Base-by-base conservation (phyloP, 1,139 yeast species). In the Waltiozyma sp. region DNA sequence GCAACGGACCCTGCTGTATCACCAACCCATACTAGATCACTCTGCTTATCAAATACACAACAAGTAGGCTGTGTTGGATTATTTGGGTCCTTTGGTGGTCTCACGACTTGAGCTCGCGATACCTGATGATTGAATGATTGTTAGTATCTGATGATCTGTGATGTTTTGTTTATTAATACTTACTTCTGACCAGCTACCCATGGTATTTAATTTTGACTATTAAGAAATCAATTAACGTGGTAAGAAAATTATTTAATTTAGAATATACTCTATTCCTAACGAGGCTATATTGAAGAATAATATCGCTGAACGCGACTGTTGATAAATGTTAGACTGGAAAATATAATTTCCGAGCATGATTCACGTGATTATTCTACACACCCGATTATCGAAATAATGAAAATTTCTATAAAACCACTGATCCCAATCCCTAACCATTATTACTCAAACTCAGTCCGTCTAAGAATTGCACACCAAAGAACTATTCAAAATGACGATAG, bases 21-120 rank as follows among this genome's bases (percentile, higher is more conserved):
- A n/a, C 95, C 96, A 4, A 81, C 70, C 97, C 97, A 91, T 3
- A 89, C 59, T 39, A 89, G 65, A 54, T 88, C 91, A 46, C 80
- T 75, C 19, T 72, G 65, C 40, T 72, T 72, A 61, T 91, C 97
- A 60, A 88, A 88, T 23, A 66, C 54, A 3, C 63, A 40, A 36
- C 51, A 41, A 4, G 55, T 47, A 11, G 46, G 51, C 3, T 42
- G 28, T n/a, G 48, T 50, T 2, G 47, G 45, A 2, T 36, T 37
- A 4, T 37, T 41, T 19, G 49, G 47, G 38, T 45, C 52, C 31
- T 38, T 40, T 5, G 55, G 54, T 3, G 55, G 48, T 45, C 57
- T 47, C 39, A 53, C 42, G 8, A 53, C 51, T 3, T 54, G 55
- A 3, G 46, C 43, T 8, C 51, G 42, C 7, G 37, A 6, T 35